These are phyloP conservation scores for Hericium alpestre DNA, from an alignment of 768 basidiomycete species.

Conservation along the genomic window DNA sequence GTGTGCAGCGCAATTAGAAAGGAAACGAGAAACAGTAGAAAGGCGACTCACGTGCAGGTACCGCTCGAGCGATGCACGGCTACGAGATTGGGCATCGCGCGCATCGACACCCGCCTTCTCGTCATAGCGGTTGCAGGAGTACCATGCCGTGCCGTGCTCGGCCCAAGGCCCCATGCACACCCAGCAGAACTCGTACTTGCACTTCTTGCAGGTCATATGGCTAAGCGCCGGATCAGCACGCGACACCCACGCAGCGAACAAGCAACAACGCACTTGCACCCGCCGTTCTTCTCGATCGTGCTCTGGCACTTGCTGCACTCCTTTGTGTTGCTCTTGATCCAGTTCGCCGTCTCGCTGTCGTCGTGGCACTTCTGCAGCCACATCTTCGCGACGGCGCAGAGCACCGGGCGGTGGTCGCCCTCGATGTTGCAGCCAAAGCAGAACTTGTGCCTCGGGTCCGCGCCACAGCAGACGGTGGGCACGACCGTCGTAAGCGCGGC, in stretches of 20 bases:
- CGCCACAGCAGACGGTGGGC: constrained; percentile 82
- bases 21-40: neutral
- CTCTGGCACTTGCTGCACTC: constrained; percentile 94
- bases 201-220: constrained; percentile 99
- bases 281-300: constrained; percentile 99
- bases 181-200: constrained; percentile 98
- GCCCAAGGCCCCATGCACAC: constrained; percentile 99
- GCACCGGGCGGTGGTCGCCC: constrained; percentile 82
- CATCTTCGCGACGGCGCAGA: constrained; percentile 80
- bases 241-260: constrained; percentile 1
- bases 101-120: constrained; percentile 83
- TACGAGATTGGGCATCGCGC: constrained; percentile 84
- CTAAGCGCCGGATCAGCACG: constrained; percentile 29
- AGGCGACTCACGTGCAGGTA: constrained; percentile 77
- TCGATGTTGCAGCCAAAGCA: constrained; percentile 93
- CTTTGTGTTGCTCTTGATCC: constrained; percentile 99
- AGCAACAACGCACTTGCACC: constrained; percentile 80
- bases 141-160: constrained; percentile 96
- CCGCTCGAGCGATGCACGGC: constrained; percentile 83
- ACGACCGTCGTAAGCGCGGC: constrained; percentile 67
- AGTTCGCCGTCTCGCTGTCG: constrained; percentile 97
- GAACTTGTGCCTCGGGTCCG: constrained; percentile 59
- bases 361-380: constrained; percentile 98
- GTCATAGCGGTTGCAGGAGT: constrained; percentile 95
- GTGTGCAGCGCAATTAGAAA: neutral